A percentile compares a stretch with the other conserved stretches of the same genome.
phyloP scores from a whole-genome alignment of 805 yeast genomes.

The Ogataea trehaloabstinens region DNA sequence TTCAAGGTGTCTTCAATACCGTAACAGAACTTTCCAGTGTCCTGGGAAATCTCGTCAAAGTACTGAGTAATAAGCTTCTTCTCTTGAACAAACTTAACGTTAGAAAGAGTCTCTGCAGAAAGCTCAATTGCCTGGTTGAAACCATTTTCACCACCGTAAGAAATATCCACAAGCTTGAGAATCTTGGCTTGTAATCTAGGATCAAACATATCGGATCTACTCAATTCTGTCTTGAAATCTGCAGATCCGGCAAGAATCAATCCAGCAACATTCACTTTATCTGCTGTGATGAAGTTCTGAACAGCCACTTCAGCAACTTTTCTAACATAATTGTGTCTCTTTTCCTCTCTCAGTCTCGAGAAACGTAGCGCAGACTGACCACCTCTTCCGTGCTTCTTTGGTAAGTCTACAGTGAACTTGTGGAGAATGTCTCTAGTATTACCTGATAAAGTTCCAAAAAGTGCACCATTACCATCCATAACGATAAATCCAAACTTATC shows the following conservation, averaged over 20 bases:
- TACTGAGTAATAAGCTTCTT: conserved; percentile 89
- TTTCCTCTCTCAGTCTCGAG: conserved; percentile 97
- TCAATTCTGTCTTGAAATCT: conserved; percentile 93
- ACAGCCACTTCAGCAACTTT: conserved; percentile 98
- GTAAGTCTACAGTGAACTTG: conserved; percentile 95
- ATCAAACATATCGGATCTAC: conserved; percentile 92
- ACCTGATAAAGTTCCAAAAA: conserved; percentile 94
- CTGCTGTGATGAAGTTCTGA: conserved; percentile 92
- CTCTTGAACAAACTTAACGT: conserved; percentile 97
- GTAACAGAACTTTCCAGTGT: conserved; percentile 95
- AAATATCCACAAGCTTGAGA: conserved; percentile 90
- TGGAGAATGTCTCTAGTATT: conserved; percentile 95
- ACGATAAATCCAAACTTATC: conserved; percentile 96
- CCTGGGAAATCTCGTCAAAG: conserved; percentile 97
- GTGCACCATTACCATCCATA: conserved; percentile 99
- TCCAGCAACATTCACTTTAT: conserved; percentile 92
- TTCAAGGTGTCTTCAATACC: conserved; percentile 96
- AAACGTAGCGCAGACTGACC: conserved; percentile 99
- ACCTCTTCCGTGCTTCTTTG: conserved; percentile 99
- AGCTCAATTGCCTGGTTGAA: conserved; percentile 98
- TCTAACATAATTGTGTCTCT: conserved; percentile 97
- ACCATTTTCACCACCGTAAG: conserved; percentile 99
- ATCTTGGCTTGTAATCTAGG: conserved; percentile 82
- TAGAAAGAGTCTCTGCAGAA: conserved; percentile 94
- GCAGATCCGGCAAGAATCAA: conserved; percentile 98